Percentiles rank a stretch among this genome's conserved stretches.
phyloP scores from a whole-genome alignment of 2,329 filamentous ascomycete genomes.

The Catunica adiposa region DNA sequence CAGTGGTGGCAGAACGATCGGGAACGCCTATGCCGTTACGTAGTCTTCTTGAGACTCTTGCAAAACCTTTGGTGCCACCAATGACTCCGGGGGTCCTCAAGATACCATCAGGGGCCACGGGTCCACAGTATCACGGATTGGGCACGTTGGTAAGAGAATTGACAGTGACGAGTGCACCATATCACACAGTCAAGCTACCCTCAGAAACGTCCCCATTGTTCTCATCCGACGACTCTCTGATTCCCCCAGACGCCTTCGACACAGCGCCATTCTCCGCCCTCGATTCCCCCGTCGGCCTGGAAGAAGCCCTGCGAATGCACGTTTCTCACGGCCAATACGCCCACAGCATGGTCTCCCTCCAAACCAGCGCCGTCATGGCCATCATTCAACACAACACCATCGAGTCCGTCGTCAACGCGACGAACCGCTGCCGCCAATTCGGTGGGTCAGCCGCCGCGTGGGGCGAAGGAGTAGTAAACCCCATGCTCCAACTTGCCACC shows the following conservation, averaged over 20 bases:
- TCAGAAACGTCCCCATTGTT: conserved; percentile 8
- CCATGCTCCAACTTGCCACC: conserved; percentile 9
- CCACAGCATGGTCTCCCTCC: conserved; percentile 8
- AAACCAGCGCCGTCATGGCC: conserved; percentile 11
- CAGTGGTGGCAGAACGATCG: too few species aligned
- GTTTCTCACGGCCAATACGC: conserved; percentile 7
- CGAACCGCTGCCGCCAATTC: conserved; percentile 7
- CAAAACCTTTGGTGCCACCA: conserved; percentile 4
- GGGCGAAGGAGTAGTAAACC: conserved; percentile 10
- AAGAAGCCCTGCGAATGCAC: conserved; percentile 6
- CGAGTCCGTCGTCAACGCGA: conserved; percentile 8
- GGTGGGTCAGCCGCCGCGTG: conserved; percentile 6
- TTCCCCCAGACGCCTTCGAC: conserved; percentile 12
- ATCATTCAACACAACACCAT: conserved; percentile 10
- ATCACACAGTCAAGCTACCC: conserved; percentile 10
- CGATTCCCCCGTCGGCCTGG: conserved; percentile 7
- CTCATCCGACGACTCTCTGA: conserved; percentile 5
- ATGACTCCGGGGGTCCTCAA: neutral
- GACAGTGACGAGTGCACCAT: conserved; percentile 3
- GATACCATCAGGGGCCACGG: neutral
- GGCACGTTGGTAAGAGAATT: conserved; percentile 1
- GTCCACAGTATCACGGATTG: conserved; percentile 1
- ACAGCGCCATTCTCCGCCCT: conserved; percentile 5
- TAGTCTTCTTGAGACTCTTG: conserved; percentile 8
- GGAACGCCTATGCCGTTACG: conserved; percentile 8